Evolutionary conservation across 352 stramenopile species (phyloP).

Genomic region (Globisporangium nodosum): DNA sequence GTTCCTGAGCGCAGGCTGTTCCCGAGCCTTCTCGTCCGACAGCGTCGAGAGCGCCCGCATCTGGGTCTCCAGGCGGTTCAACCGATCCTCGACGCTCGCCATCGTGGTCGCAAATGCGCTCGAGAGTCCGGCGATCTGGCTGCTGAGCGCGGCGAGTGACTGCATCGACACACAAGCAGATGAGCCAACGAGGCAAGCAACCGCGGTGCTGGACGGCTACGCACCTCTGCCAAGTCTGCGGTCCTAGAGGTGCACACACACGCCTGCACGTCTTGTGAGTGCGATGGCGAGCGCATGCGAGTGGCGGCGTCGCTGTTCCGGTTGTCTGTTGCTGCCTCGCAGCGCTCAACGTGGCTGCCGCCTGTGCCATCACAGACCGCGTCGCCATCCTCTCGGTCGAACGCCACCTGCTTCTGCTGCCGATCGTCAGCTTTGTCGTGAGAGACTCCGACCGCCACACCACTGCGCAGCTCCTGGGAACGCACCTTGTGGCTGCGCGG

Average conservation of each 20-base stretch:
- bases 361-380: neutral
- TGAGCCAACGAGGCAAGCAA: too few species aligned
- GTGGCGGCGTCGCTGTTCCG: neutral
- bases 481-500: neutral
- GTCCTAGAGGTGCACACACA: neutral
- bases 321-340: neutral
- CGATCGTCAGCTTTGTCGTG: neutral
- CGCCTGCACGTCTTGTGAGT: neutral
- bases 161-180: neutral
- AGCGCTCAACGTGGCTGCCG: neutral
- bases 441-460: too few species aligned
- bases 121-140: constrained; percentile 27
- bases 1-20: too few species aligned
- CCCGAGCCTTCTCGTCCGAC: neutral
- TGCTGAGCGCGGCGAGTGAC: constrained; percentile 20
- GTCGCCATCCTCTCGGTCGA: neutral
- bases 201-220: too few species aligned
- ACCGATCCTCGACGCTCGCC: constrained; percentile 26
- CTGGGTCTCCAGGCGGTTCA: constrained; percentile 26
- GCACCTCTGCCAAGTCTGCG: constrained; percentile 3
- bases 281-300: neutral
- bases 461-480: too few species aligned
- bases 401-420: neutral
- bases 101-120: constrained; percentile 29
- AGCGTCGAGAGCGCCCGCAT: constrained; percentile 17